Conservation (phyloP, 495 filamentous ascomycete genomes). For the Cudoniella acicularis region DNA sequence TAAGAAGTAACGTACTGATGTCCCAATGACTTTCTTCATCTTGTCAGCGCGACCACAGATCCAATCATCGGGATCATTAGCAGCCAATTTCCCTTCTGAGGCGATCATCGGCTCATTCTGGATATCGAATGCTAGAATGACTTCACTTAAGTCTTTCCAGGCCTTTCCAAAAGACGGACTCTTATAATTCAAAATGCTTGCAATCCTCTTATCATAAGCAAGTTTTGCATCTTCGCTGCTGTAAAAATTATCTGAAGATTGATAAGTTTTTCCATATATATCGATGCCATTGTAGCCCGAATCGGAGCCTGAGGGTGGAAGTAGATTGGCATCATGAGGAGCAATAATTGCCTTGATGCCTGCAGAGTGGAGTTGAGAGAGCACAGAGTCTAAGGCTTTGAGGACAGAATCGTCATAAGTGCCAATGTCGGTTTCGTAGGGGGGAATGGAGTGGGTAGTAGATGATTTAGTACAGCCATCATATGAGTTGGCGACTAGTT, state of each 20-base stretch:
- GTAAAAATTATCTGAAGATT: constrained; percentile 30
- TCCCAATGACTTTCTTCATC: constrained; percentile 21
- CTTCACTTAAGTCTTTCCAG: constrained; percentile 33
- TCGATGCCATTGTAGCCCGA: constrained; percentile 18
- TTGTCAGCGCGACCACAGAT: constrained; percentile 29
- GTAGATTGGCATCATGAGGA: constrained; percentile 37
- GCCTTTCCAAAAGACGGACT: constrained; percentile 28
- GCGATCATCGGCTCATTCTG: constrained; percentile 37
- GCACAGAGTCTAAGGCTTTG: constrained; percentile 31
- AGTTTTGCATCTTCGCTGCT: constrained; percentile 24
- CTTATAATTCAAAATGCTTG: constrained; percentile 32
- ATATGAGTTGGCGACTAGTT: too few relatives aligned
- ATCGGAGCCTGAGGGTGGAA: constrained; percentile 5
- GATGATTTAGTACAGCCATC: constrained; percentile 28
- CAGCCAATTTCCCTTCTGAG: constrained; percentile 15
- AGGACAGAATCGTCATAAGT: constrained; percentile 30
- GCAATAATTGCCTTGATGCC: constrained; percentile 40
- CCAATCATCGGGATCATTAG: constrained; percentile 31
- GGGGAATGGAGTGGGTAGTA: constrained; percentile 12
- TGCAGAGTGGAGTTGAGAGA: constrained; percentile 27
- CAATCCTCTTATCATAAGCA: constrained; percentile 32
- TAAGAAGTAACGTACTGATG: too few relatives aligned
- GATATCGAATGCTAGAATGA: constrained; percentile 37
- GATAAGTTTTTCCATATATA: constrained; percentile 28
- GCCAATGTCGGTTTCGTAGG: constrained; percentile 30